Percentiles rank a stretch among this genome's conserved stretches.
Conservation (phyloP, 768 basidiomycete species). For the Rhizopogon rudus region DNA sequence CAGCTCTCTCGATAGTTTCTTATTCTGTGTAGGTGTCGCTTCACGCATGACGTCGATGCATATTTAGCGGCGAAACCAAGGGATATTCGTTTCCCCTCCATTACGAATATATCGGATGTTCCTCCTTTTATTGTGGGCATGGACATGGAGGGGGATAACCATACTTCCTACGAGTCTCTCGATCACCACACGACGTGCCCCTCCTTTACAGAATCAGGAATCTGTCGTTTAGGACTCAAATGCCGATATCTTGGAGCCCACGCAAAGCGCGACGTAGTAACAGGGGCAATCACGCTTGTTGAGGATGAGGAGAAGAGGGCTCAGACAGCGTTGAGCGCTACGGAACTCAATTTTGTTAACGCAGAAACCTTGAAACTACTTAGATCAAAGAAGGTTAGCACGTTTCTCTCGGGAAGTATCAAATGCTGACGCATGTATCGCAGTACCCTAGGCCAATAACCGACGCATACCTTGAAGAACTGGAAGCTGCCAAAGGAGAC, state of each 20-base stretch:
- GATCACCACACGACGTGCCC: constrained; percentile 20
- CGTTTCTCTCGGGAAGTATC: not conserved
- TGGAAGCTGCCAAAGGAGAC: constrained; percentile 34
- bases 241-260: constrained; percentile 90
- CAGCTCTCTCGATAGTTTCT: not conserved
- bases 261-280: constrained; percentile 41
- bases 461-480: constrained; percentile 53
- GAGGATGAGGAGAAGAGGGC: constrained; percentile 59
- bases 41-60: constrained; percentile 67
- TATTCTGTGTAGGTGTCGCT: constrained; percentile 54
- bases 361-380: constrained; percentile 55
- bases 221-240: constrained; percentile 60
- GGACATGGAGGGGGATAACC: not conserved
- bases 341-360: constrained; percentile 70
- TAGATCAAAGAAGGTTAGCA: constrained; percentile 60
- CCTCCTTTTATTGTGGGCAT: constrained; percentile 44
- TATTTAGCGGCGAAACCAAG: constrained; percentile 75
- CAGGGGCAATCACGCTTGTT: constrained; percentile 39
- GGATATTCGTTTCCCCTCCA: constrained; percentile 61
- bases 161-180: constrained; percentile 6
- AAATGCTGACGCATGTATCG: not conserved
- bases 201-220: constrained; percentile 22
- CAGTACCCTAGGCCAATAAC: constrained; percentile 67
- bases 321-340: constrained; percentile 36
- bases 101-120: constrained; percentile 35